Evolutionary conservation across 2,329 filamentous ascomycete genomes (phyloP).

Genomic region (Penicillium sp.): DNA sequence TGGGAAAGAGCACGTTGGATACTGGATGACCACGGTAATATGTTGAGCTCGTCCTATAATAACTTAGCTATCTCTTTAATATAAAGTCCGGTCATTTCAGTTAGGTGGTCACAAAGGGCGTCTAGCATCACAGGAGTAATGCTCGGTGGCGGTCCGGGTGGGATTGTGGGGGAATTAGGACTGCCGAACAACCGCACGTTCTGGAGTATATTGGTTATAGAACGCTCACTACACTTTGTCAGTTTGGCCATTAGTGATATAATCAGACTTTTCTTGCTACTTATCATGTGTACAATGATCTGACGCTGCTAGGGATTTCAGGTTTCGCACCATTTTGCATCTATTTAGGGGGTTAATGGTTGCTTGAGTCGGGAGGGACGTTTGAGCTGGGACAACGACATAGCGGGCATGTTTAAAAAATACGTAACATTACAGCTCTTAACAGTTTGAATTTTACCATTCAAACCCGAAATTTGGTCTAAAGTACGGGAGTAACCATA

Average conservation of each 20-base stretch:
- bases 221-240: background rate
- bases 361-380: background rate
- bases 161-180: background rate
- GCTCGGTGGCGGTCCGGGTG: constrained; percentile 21
- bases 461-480: too few species aligned
- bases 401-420: too few species aligned
- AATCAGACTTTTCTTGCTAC: background rate
- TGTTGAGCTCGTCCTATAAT: constrained; percentile 1
- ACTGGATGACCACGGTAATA: background rate
- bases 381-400: too few species aligned
- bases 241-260: background rate
- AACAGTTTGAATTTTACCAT: too few species aligned
- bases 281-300: background rate
- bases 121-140: constrained; percentile 24
- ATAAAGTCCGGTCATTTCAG: background rate
- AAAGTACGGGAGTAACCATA: too few species aligned
- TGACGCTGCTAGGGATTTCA: background rate
- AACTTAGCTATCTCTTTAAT: background rate
- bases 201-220: background rate
- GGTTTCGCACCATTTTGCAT: background rate
- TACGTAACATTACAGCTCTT: too few species aligned
- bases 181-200: background rate
- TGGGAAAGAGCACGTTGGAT: background rate
- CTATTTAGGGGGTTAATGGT: background rate
- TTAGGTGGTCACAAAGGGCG: constrained; percentile 10